Base-by-base conservation (phyloP, 2,329 filamentous ascomycete genomes). In the Achaetomium macrosporum region DNA sequence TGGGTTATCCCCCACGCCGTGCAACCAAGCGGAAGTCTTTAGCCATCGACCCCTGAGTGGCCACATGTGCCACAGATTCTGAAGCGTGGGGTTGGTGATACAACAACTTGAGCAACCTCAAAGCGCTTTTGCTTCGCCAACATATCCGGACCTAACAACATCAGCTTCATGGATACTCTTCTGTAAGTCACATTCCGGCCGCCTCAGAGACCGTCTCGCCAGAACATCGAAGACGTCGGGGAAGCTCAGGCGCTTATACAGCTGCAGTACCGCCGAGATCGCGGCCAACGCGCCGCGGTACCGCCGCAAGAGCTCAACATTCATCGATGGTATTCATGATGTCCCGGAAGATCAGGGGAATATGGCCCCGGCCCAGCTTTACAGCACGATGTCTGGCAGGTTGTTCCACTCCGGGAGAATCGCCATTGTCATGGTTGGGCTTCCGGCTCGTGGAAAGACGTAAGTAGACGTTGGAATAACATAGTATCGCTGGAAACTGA, bases 381-480 rank as follows among this genome's bases (percentile, higher is more conserved):
- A 99, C 75, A 96, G 90, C 69, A 99, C 93, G 49, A 95, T 97
- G 79, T 97, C 92, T 44, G 93, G 93, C 45, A 84, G 93, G 40
- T 83, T 99, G 30, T 99, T 99, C 69, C 93, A 99, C 71, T 96
- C 93, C 19, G 93, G 93, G 44, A 84, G 92, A 53, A 99, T 99
- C 67, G 92, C 92, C 44, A 97, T 99, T 63, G 92, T 93, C 59
- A 96, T 96, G 68, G 93, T 97, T 61, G 93, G 93, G 20, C 81
- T 96, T 30, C 93, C 93, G 40, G 93, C 93, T 37, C 85, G 93
- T 65, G 93, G 93, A 56, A 99, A 99, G 73, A 99, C 93, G 79
- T 90, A 71, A 68, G 85, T 1, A 37, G 11, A 17, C 16, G 74
- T 42, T 42, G 16, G 37, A 30, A 7, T 17, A 10, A 17, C 4